These are phyloP conservation scores for Aspergillus sparsus DNA, from an alignment of 495 filamentous ascomycete species.

Conservation along the genomic window DNA sequence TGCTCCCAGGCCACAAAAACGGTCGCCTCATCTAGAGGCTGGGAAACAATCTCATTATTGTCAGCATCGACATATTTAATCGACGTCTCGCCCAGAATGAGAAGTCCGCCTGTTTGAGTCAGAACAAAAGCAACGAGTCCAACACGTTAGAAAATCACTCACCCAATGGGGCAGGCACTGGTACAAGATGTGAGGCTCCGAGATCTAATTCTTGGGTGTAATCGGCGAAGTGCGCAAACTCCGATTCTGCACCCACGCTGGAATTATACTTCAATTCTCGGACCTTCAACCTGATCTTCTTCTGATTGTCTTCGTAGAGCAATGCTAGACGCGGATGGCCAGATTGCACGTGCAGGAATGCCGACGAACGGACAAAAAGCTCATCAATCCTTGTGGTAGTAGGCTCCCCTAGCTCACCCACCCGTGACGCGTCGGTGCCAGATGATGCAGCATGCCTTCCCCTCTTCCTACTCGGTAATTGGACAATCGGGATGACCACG, in stretches of 20 bases:
- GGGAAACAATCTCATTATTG: slow-evolving; percentile 60
- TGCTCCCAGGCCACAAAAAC: slow-evolving; percentile 88
- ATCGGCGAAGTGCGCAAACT: slow-evolving; percentile 52
- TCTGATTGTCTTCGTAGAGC: slow-evolving; percentile 72
- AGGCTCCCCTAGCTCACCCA: slow-evolving; percentile 65
- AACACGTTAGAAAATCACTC: slow-evolving; percentile 23
- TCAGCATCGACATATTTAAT: slow-evolving; percentile 79
- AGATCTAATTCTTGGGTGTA: slow-evolving; percentile 64
- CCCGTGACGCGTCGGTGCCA: slow-evolving; percentile 40
- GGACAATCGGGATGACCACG: slow-evolving; percentile 69
- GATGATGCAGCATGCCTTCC: slow-evolving; percentile 28
- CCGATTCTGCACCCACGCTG: slow-evolving; percentile 49
- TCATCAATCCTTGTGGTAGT: slow-evolving; percentile 78
- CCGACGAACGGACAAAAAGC: slow-evolving; percentile 78
- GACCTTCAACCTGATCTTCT: slow-evolving; percentile 63
- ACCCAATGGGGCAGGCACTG: slow-evolving; percentile 66
- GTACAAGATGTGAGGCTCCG: slow-evolving; percentile 80
- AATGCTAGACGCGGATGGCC: slow-evolving; percentile 78
- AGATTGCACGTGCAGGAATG: slow-evolving; percentile 73
- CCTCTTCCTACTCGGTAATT: slow-evolving; percentile 59
- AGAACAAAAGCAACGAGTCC: slow-evolving; percentile 12
- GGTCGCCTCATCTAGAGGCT: slow-evolving; percentile 66
- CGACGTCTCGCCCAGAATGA: slow-evolving; percentile 82
- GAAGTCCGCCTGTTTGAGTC: slow-evolving; percentile 58
- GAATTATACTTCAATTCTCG: slow-evolving; percentile 55